phyloP scores from a whole-genome alignment of 805 yeast genomes.

The Nakazawaea wickerhamii region DNA sequence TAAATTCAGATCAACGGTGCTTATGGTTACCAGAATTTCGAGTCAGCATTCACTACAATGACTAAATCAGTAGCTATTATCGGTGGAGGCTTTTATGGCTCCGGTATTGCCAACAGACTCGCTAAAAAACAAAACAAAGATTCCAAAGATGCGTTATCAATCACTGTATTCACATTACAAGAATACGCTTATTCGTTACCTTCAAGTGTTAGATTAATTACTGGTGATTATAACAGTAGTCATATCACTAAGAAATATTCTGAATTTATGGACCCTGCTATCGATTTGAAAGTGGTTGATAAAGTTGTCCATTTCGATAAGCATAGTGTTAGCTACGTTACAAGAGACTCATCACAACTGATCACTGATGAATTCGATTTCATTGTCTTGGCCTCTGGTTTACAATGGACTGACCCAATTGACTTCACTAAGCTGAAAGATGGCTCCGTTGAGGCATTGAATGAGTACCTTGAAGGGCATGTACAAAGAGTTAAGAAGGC shows the following conservation, averaged over 20 bases:
- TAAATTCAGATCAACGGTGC: too few species aligned
- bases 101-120: neutral
- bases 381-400: conserved; percentile 27
- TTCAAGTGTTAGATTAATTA: conserved; percentile 15
- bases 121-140: neutral
- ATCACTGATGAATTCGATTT: conserved; percentile 18
- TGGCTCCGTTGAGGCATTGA: conserved; percentile 12
- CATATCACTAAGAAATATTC: conserved; percentile 5
- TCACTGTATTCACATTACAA: conserved; percentile 16
- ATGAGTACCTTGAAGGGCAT: conserved; percentile 15
- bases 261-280: conserved; percentile 16
- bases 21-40: too few species aligned
- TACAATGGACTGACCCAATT: conserved; percentile 25
- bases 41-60: too few species aligned
- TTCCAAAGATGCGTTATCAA: neutral
- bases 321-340: conserved; percentile 14
- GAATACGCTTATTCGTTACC: conserved; percentile 15
- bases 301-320: conserved; percentile 18
- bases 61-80: conserved; percentile 4
- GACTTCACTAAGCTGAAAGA: conserved; percentile 6
- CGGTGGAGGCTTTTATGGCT: conserved; percentile 10
- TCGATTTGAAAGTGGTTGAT: conserved; percentile 20
- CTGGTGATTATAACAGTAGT: conserved; percentile 8
- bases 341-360: conserved; percentile 6
- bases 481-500: conserved; percentile 18